Base-by-base conservation (phyloP, 805 yeast genomes). In the Starmerella floricola region DNA sequence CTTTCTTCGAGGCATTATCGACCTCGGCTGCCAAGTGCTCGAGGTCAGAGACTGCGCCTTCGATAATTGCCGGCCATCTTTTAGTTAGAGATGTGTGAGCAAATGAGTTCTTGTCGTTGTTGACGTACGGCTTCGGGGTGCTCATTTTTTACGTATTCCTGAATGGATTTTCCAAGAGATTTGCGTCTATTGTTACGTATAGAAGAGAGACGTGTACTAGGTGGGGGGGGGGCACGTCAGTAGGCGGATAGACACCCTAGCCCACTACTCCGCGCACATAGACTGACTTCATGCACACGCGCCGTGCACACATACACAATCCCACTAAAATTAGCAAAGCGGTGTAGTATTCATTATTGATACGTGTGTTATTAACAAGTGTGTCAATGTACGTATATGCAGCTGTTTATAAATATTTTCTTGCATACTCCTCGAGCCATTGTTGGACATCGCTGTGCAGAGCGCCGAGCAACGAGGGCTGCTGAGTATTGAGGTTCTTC, bases 11-110 rank as follows among this genome's bases (percentile, higher is more conserved):
- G 16, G 59, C 56, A n/a, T n/a, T n/a, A 17, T 59, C 58, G 4
- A 48, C 40, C 17, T 51, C 21, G 20, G 55, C 48, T n/a, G 55
- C 55, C 23, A 66, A 55, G 16, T 64, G 57, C n/a, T 64, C 49
- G 32, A 79, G 63, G 56, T 87, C 96, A 21, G 68, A 72, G 34
- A 83, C 65, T 16, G 78, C 75, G 17, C 78, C 81, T 23, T 72
- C 67, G 36, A 87, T 56, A 50, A 91, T 84, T 42, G 74, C 75
- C 23, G 94, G 88, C 96, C 97, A 91, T 61, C 98, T 77, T 29
- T 68, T 66, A 48, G 74, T 69, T 8, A 83, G 80, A 0, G 97
- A 86, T 28, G 74, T 67, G 56, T 72, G 76, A 8, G 94, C 97
- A 59, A 91, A 91, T 3, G 95, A 82, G 44, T 69, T 71, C 30